Evolutionary conservation across 495 filamentous ascomycete species (phyloP), one percentile per base, ranked within the genome.

Genomic region (Melanomma pulvis-pyrius): DNA sequence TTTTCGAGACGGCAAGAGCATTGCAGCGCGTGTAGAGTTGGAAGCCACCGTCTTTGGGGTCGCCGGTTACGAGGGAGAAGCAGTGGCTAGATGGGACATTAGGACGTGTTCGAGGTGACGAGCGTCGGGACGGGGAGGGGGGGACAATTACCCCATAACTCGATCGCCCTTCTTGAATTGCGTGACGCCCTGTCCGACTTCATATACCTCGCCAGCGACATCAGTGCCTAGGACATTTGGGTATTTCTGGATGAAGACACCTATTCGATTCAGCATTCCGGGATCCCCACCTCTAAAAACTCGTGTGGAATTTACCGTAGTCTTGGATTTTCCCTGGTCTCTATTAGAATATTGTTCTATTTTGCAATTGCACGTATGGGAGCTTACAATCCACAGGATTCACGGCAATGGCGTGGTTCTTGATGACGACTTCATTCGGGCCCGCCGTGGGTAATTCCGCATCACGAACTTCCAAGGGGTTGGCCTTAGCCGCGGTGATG

Each of bases 81-180:
- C 28, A 50, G 69, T 77, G 76, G 8, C 75, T 75, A 55, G n/a
- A 15, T n/a, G 12, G 48, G 22, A 50, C 1, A 59, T 70, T 29
- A 70, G 48, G 52, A 24, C 17, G 21, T 6, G 12, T 6, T 64
- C 25, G 34, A 24, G n/a, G n/a, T n/a, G n/a, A n/a, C n/a, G 29
- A 41, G 30, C 21, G 22, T n/a, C 2, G 28, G 25, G 24, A 30
- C n/a, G 13, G 15, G 15, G 59, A 36, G 25, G 32, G 21, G 36
- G 50, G 32, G 4, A 36, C 46, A 19, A 29, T 17, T 68, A 77
- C 76, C 74, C 77, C 25, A 77, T 63, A 9, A 82, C 80, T 15
- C 79, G 72, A 30, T 83, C 75, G 24, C 81, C 81, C 39, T 75
- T 77, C 70, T 80, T 77, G 69, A 83, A 70, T n/a, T 70, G 59